phyloP scores from a whole-genome alignment of 2,329 filamentous ascomycete species.

The Aureobasidium subglaciale region DNA sequence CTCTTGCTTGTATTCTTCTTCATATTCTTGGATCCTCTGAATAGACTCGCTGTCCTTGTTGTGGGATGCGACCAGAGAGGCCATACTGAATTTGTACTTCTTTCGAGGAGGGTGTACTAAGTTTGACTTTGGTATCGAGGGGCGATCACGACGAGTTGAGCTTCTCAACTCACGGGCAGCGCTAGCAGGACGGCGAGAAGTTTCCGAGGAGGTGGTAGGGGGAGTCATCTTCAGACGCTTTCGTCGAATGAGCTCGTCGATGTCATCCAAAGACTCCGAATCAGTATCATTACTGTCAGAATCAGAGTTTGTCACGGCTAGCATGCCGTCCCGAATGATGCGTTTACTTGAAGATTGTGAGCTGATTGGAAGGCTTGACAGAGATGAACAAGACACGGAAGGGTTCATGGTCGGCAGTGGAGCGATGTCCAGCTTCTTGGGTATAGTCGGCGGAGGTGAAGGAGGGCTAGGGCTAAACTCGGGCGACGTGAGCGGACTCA shows the following conservation, averaged over 20 bases:
- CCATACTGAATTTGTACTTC: slow-evolving; percentile 25
- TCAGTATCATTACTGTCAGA: slow-evolving; percentile 24
- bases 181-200: slow-evolving; percentile 16
- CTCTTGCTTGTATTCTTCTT: slow-evolving; percentile 20
- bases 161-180: slow-evolving; percentile 17
- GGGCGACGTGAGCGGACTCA: slow-evolving; percentile 14
- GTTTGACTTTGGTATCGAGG: neutral
- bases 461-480: slow-evolving; percentile 4
- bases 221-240: slow-evolving; percentile 25
- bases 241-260: slow-evolving; percentile 24
- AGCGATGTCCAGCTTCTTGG: slow-evolving; percentile 1
- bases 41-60: slow-evolving; percentile 15
- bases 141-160: neutral
- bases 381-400: slow-evolving; percentile 24
- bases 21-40: slow-evolving; percentile 22
- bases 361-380: slow-evolving; percentile 25
- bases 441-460: neutral
- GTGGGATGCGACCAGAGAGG: slow-evolving; percentile 18
- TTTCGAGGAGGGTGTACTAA: neutral
- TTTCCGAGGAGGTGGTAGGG: slow-evolving; percentile 7
- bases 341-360: slow-evolving; percentile 40
- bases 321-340: slow-evolving; percentile 48
- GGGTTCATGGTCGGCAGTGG: slow-evolving; percentile 7
- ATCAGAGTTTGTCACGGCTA: slow-evolving; percentile 42
- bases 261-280: slow-evolving; percentile 27